Evolutionary conservation across 805 yeast genomes (phyloP).

Genomic region (Candida manassasensis): DNA sequence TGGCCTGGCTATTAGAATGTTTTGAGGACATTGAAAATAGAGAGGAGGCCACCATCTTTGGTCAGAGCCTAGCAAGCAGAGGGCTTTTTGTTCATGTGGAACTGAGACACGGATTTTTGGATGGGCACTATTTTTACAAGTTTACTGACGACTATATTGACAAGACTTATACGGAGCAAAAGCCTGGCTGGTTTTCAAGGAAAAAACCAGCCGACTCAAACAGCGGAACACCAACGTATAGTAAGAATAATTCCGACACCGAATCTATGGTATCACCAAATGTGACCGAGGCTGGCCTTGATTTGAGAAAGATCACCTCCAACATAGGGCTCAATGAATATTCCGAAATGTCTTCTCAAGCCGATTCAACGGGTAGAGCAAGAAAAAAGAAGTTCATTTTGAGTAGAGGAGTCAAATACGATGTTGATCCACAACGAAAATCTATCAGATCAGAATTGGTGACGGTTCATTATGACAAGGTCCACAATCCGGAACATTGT

Average conservation of each 20-base stretch:
- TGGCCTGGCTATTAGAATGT: slow-evolving; percentile 75
- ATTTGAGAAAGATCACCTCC: slow-evolving; percentile 17
- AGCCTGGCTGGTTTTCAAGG: slow-evolving; percentile 30
- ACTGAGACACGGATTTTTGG: slow-evolving; percentile 74
- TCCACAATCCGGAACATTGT: slow-evolving; percentile 92
- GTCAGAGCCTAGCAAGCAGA: slow-evolving; percentile 68
- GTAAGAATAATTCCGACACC: slow-evolving; percentile 23
- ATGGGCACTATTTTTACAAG: slow-evolving; percentile 90
- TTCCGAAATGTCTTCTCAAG: slow-evolving; percentile 22
- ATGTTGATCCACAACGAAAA: slow-evolving; percentile 67
- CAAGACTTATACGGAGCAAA: slow-evolving; percentile 19
- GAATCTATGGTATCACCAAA: slow-evolving; percentile 26
- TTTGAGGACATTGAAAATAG: slow-evolving; percentile 75
- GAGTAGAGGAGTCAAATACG: slow-evolving; percentile 61
- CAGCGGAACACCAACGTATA: slow-evolving; percentile 8
- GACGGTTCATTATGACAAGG: slow-evolving; percentile 83
- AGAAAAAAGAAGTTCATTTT: slow-evolving; percentile 45
- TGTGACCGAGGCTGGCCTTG: slow-evolving; percentile 16
- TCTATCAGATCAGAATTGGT: slow-evolving; percentile 77
- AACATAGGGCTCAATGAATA: slow-evolving; percentile 7
- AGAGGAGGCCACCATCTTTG: slow-evolving; percentile 80
- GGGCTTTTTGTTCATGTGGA: slow-evolving; percentile 80
- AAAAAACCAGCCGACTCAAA: slow-evolving; percentile 12
- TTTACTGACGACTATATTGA: slow-evolving; percentile 51
- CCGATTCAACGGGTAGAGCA: slow-evolving; percentile 20